A percentile compares a stretch with the other conserved stretches of the same genome.
Evolutionary conservation across 2,329 filamentous ascomycete genomes (phyloP).

Genomic region (Coleophoma crateriformis): DNA sequence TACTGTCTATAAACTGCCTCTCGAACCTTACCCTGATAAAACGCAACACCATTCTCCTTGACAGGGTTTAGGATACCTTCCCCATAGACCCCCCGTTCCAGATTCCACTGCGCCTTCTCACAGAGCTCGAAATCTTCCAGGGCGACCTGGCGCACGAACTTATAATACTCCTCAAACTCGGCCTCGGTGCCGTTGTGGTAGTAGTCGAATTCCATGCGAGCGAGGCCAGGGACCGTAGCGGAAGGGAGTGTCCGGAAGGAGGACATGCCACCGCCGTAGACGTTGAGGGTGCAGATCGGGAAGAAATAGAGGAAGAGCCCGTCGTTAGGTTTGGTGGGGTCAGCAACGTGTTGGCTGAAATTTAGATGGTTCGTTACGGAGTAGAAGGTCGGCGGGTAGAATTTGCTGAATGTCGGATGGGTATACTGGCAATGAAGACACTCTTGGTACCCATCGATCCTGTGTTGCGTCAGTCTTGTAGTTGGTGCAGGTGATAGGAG

Average conservation of each 20-base stretch:
- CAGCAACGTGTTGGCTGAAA: constrained; percentile 50
- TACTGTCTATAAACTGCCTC: constrained; percentile 19
- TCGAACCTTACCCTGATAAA: constrained; percentile 28
- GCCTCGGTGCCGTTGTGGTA: constrained; percentile 44
- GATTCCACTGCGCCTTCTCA: constrained; percentile 48
- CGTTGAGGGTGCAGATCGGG: constrained; percentile 48
- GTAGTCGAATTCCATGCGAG: constrained; percentile 54
- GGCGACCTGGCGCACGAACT: constrained; percentile 49
- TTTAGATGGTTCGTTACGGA: constrained; percentile 47
- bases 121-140: constrained; percentile 52
- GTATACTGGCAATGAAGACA: constrained; percentile 55
- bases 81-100: constrained; percentile 45
- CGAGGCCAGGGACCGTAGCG: constrained; percentile 36
- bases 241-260: constrained; percentile 50
- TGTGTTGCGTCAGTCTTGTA: constrained; percentile 10
- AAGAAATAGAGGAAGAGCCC: constrained; percentile 54
- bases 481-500: neutral
- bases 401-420: constrained; percentile 47
- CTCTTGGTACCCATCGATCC: constrained; percentile 53
- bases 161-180: constrained; percentile 51
- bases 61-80: constrained; percentile 49
- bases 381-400: constrained; percentile 50
- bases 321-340: constrained; percentile 44
- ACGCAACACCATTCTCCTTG: constrained; percentile 49
- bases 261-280: constrained; percentile 53